Evolutionary conservation across 108 stramenopile species (phyloP).

Genomic region (Nitzschia sp.): DNA sequence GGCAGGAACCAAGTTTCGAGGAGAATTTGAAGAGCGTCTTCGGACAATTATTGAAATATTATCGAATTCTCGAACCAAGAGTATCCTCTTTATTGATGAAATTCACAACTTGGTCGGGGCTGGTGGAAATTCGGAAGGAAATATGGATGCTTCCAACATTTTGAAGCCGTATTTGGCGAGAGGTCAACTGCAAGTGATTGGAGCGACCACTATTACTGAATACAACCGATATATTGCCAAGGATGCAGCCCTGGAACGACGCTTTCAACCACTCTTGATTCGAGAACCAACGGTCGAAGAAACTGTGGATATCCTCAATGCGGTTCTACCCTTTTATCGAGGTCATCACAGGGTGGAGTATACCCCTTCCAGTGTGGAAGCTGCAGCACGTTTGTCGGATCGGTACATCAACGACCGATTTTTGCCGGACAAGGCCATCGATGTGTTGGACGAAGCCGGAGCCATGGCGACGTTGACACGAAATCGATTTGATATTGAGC

Average conservation of each 20-base stretch:
- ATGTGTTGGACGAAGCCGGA: constrained; percentile 94
- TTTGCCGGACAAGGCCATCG: constrained; percentile 94
- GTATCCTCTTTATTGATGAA: constrained; percentile 96
- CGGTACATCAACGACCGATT: constrained; percentile 94
- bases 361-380: constrained; percentile 84
- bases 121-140: constrained; percentile 86
- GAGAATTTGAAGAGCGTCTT: constrained; percentile 98
- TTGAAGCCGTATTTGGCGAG: constrained; percentile 97
- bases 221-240: constrained; percentile 95
- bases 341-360: constrained; percentile 94
- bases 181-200: constrained; percentile 96
- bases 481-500: constrained; percentile 67
- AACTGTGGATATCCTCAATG: constrained; percentile 94
- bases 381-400: constrained; percentile 92
- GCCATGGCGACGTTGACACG: constrained; percentile 13
- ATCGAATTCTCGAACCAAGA: constrained; percentile 73
- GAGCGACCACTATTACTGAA: constrained; percentile 96
- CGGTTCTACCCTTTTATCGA: constrained; percentile 90
- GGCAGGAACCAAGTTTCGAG: constrained; percentile 97
- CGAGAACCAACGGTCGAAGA: constrained; percentile 91
- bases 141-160: constrained; percentile 98
- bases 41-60: constrained; percentile 95
- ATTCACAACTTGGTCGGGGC: constrained; percentile 96
- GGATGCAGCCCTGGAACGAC: constrained; percentile 95
- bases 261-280: constrained; percentile 94